phyloP scores from a whole-genome alignment of 2,329 filamentous ascomycete species.

The Alternaria dauci region DNA sequence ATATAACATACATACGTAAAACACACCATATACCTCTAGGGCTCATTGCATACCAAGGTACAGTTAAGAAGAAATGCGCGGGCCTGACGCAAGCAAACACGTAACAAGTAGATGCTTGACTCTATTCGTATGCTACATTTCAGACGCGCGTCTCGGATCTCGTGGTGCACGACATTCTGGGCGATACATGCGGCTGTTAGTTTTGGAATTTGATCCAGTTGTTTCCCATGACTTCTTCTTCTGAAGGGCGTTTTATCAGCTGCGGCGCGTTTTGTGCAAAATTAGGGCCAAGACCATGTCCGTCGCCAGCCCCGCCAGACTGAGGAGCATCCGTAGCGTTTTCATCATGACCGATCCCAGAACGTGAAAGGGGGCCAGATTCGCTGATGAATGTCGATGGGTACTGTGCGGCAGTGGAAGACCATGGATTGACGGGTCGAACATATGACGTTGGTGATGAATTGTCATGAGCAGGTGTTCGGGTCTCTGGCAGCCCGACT shows the following conservation, averaged over 20 bases:
- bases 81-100: background rate
- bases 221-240: slow-evolving; percentile 2
- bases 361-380: background rate
- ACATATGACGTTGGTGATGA: background rate
- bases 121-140: background rate
- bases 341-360: background rate
- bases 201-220: background rate
- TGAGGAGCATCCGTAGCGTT: background rate
- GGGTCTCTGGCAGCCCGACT: background rate
- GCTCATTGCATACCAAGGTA: too few relatives aligned
- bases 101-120: background rate
- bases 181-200: background rate
- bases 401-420: background rate
- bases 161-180: background rate
- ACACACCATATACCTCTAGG: too few relatives aligned
- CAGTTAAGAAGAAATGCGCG: background rate
- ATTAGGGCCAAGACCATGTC: too few relatives aligned
- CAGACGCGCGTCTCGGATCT: too few relatives aligned
- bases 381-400: background rate
- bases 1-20: too few relatives aligned
- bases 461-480: background rate
- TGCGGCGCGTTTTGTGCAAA: background rate
- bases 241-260: background rate
- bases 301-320: background rate
- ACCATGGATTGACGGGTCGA: background rate